These are phyloP conservation scores for Scedosporium apiospermum DNA, from an alignment of 2,329 filamentous ascomycete species.

Conservation along the genomic window DNA sequence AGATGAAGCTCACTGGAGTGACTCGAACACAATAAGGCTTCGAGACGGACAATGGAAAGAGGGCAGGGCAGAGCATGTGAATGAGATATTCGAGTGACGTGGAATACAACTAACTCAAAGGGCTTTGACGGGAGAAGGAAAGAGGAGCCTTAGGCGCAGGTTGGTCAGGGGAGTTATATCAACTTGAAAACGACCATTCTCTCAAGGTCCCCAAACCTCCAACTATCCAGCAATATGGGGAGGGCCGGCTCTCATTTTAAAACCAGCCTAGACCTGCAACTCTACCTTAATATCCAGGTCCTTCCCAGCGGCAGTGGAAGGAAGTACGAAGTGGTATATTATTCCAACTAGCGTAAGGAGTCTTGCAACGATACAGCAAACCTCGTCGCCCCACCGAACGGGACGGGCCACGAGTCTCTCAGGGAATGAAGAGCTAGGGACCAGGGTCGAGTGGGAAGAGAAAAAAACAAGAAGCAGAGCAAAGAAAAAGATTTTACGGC, in stretches of 20 bases:
- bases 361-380: too few species aligned
- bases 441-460: not conserved
- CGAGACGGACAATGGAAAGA: too few species aligned
- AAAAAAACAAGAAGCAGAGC: not conserved
- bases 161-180: too few species aligned
- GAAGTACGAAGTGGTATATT: not conserved
- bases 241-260: not conserved
- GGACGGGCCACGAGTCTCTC: not conserved
- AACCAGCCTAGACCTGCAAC: not conserved
- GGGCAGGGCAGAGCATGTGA: too few species aligned
- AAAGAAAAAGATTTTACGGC: not conserved
- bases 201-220: not conserved
- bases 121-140: not conserved
- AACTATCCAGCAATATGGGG: not conserved
- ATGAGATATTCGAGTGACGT: too few species aligned
- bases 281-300: not conserved
- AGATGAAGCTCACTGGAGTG: too few species aligned
- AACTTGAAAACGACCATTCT: not conserved
- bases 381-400: not conserved
- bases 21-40: too few species aligned
- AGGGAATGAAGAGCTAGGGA: not conserved
- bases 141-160: not conserved
- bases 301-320: not conserved
- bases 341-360: not conserved
- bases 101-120: too few species aligned